A percentile compares a stretch with the other conserved stretches of the same genome.
These are phyloP conservation scores for Corylus avellana DNA, from an alignment of 306 rosid species.

Conservation along the genomic window DNA sequence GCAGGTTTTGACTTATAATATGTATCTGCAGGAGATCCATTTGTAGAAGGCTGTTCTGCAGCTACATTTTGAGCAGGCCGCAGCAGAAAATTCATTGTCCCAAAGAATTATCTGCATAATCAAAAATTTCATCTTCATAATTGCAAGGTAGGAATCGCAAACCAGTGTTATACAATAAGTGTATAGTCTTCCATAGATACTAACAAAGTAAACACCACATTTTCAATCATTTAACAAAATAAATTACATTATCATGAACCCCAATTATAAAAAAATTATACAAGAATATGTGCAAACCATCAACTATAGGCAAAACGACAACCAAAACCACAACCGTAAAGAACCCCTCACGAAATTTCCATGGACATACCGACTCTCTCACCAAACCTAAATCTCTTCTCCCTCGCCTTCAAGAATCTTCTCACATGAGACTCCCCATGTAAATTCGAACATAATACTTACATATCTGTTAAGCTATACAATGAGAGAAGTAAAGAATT, in stretches of 20 bases:
- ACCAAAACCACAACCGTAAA: background rate
- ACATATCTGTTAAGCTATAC: too few relatives aligned
- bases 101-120: constrained; percentile 33
- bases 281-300: background rate
- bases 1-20: constrained; percentile 48
- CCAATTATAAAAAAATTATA: background rate
- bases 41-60: constrained; percentile 45
- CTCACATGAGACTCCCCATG: background rate
- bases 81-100: constrained; percentile 73
- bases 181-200: too few relatives aligned
- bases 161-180: background rate
- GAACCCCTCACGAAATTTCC: too few relatives aligned
- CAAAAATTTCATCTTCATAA: background rate
- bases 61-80: constrained; percentile 52
- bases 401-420: too few relatives aligned
- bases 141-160: background rate
- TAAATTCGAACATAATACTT: too few relatives aligned
- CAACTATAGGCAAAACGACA: background rate
- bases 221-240: background rate
- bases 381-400: background rate
- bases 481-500: too few relatives aligned
- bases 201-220: background rate
- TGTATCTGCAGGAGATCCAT: constrained; percentile 42
- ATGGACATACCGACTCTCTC: background rate
- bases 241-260: background rate